Evolutionary conservation across 441 rosid genomes (phyloP).

Genomic region (Brassica hybrid): DNA sequence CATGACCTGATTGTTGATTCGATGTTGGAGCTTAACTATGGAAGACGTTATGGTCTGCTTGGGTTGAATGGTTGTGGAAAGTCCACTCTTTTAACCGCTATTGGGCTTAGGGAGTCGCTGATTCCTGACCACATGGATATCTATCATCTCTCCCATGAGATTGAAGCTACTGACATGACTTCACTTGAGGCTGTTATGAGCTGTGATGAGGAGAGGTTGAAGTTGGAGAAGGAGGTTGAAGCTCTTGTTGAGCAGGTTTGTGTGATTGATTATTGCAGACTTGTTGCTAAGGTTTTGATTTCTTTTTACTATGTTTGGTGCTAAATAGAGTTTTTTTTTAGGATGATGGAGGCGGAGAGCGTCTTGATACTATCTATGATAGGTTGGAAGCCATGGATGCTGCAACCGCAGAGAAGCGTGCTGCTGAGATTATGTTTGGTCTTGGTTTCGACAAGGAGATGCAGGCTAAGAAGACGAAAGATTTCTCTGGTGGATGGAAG

Average conservation of each 20-base stretch:
- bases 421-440: constrained; percentile 93
- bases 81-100: constrained; percentile 84
- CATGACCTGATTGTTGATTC: constrained; percentile 94
- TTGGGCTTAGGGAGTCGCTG: constrained; percentile 82
- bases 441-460: constrained; percentile 89
- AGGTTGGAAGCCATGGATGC: constrained; percentile 90
- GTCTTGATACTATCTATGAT: constrained; percentile 85
- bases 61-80: constrained; percentile 97
- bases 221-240: constrained; percentile 89
- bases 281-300: background rate
- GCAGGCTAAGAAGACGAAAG: constrained; percentile 89
- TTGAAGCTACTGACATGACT: constrained; percentile 95
- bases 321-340: constrained; percentile 14
- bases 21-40: constrained; percentile 92
- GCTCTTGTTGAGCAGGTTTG: constrained; percentile 64
- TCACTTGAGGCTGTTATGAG: constrained; percentile 85
- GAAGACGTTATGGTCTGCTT: constrained; percentile 94
- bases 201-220: constrained; percentile 87
- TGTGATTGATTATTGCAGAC: background rate
- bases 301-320: background rate
- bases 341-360: constrained; percentile 98
- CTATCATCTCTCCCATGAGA: constrained; percentile 80
- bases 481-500: constrained; percentile 97
- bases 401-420: constrained; percentile 95
- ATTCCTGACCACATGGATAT: constrained; percentile 97